Evolutionary conservation across 345 rosid species (phyloP).

Genomic region (Acer yangbiense): DNA sequence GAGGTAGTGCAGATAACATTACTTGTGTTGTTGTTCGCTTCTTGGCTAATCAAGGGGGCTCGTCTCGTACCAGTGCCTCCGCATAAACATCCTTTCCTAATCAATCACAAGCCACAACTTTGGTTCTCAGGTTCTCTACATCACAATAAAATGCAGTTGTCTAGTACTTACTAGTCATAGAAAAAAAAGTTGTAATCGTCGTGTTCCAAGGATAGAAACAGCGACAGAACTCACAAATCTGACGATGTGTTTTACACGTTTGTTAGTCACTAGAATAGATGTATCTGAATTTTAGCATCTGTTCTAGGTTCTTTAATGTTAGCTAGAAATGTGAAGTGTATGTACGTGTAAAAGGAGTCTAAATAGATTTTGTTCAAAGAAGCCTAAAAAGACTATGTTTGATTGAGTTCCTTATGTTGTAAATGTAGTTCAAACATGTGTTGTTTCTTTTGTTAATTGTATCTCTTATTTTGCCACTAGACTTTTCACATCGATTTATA

Average conservation of each 20-base stretch:
- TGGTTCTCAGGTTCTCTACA: slow-evolving; percentile 3
- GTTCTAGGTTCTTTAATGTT: slow-evolving; percentile 21
- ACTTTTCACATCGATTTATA: neutral
- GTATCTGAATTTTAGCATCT: slow-evolving; percentile 26
- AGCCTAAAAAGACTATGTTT: slow-evolving; percentile 8
- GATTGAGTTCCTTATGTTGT: slow-evolving; percentile 31
- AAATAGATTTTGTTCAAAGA: neutral
- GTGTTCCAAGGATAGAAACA: slow-evolving; percentile 19
- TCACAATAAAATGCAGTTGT: slow-evolving; percentile 18
- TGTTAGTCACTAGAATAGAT: slow-evolving; percentile 30
- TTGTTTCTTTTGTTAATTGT: neutral
- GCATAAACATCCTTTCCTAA: slow-evolving; percentile 19
- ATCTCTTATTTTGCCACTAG: neutral
- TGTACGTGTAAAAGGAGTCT: slow-evolving; percentile 41
- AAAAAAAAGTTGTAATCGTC: slow-evolving; percentile 9
- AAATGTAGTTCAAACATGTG: slow-evolving; percentile 30
- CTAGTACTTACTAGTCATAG: slow-evolving; percentile 19
- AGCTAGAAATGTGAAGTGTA: slow-evolving; percentile 30
- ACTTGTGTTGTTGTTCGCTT: slow-evolving; percentile 95
- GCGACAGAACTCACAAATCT: slow-evolving; percentile 14
- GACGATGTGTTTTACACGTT: slow-evolving; percentile 16
- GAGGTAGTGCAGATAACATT: slow-evolving; percentile 98
- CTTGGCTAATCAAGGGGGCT: slow-evolving; percentile 51
- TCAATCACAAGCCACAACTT: neutral
- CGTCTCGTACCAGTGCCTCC: slow-evolving; percentile 32